A percentile compares a stretch with the other conserved stretches of the same genome.
Conservation (phyloP, 73 alveolate species). For the Paramecium sexaurelia region DNA sequence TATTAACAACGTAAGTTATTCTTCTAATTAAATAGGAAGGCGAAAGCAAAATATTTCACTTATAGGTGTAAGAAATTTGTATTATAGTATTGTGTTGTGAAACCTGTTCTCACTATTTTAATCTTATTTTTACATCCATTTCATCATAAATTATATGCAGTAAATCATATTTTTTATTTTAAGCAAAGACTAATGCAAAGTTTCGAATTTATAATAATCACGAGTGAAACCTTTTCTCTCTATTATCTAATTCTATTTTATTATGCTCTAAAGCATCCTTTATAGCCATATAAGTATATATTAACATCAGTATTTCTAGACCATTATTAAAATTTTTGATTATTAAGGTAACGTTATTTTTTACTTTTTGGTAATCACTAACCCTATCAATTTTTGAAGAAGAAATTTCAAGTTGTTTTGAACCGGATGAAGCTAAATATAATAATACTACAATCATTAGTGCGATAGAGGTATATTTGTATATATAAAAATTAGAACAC, state of each 20-base stretch:
- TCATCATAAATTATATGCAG: background rate
- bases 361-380: slow-evolving; percentile 62
- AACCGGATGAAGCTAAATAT: background rate
- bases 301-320: background rate
- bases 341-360: slow-evolving; percentile 63
- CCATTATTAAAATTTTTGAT: slow-evolving; percentile 64
- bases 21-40: background rate
- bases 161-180: background rate
- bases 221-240: slow-evolving; percentile 59
- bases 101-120: slow-evolving; percentile 54
- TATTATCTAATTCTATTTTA: slow-evolving; percentile 61
- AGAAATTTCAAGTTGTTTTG: slow-evolving; percentile 56
- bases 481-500: slow-evolving; percentile 31
- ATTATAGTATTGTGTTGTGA: slow-evolving; percentile 51
- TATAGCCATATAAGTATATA: slow-evolving; percentile 46
- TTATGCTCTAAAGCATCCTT: slow-evolving; percentile 63
- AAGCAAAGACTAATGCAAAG: background rate
- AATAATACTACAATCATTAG: slow-evolving; percentile 33
- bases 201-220: slow-evolving; percentile 24
- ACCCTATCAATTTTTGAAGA: slow-evolving; percentile 48
- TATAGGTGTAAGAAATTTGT: slow-evolving; percentile 69
- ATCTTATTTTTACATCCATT: slow-evolving; percentile 31
- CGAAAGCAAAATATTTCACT: slow-evolving; percentile 68
- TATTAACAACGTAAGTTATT: slow-evolving; percentile 6
- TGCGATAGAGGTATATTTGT: slow-evolving; percentile 20